Percentiles rank a stretch among this genome's conserved stretches.
These are phyloP conservation scores for Tetradesmus obliquus DNA, from an alignment of 139 green algal species.

Conservation along the genomic window DNA sequence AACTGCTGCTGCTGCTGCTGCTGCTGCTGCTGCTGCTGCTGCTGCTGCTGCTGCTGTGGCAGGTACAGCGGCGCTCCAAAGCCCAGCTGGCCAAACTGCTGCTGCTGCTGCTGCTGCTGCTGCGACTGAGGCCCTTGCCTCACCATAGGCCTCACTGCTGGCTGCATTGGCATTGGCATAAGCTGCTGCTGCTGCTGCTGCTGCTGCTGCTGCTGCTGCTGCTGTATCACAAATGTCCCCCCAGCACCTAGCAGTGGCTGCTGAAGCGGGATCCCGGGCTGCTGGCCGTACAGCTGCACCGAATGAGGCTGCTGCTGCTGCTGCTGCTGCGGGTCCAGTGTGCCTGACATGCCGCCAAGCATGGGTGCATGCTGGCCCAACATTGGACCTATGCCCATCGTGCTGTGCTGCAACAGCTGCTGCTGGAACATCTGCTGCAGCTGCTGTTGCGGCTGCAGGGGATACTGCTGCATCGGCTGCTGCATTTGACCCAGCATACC, in stretches of 20 bases:
- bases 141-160: neutral
- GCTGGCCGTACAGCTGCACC: neutral
- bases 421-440: neutral
- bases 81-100: neutral
- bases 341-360: neutral
- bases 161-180: neutral
- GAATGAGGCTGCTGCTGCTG: neutral
- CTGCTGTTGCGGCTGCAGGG: neutral
- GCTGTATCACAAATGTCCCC: neutral
- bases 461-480: neutral
- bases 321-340: neutral
- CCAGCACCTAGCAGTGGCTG: neutral
- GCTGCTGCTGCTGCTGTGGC: constrained; percentile 8
- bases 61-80: neutral
- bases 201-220: neutral
- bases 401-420: neutral
- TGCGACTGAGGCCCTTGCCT: neutral
- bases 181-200: neutral
- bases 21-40: too few relatives aligned
- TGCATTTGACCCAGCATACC: neutral
- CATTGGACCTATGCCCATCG: neutral
- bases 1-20: too few relatives aligned
- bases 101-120: constrained; percentile 20
- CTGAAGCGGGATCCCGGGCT: neutral
- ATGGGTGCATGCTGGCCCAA: neutral